Percentiles rank a stretch among this genome's conserved stretches.
phyloP scores from a whole-genome alignment of 2,329 filamentous ascomycete species.

The Dactylellina leptospora region DNA sequence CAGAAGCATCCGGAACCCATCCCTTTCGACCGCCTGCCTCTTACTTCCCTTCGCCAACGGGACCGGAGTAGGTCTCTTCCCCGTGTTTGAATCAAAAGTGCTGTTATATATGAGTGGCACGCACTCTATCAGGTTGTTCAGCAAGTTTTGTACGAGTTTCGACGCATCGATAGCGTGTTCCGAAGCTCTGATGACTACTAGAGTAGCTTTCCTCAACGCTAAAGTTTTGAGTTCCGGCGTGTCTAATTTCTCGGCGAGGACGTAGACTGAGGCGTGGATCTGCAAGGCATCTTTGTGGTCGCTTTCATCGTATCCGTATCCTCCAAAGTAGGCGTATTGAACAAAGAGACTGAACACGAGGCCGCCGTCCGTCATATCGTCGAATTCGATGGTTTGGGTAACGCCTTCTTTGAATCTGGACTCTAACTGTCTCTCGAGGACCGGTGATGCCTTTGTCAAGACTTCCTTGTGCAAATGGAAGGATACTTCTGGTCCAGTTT shows the following conservation, averaged over 20 bases:
- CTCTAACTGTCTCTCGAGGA: slow-evolving; percentile 14
- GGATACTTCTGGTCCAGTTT: slow-evolving; percentile 1
- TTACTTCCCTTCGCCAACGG: neutral
- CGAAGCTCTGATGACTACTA: neutral
- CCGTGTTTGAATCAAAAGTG: slow-evolving; percentile 5
- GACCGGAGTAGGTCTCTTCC: neutral
- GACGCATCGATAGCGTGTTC: neutral
- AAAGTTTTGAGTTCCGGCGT: slow-evolving; percentile 11
- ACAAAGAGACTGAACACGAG: slow-evolving; percentile 15
- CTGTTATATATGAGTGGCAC: slow-evolving; percentile 23
- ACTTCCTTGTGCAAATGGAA: slow-evolving; percentile 18
- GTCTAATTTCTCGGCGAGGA: slow-evolving; percentile 27
- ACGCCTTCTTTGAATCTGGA: slow-evolving; percentile 12
- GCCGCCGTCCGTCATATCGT: neutral
- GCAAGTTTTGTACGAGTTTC: neutral
- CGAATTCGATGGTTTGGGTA: slow-evolving; percentile 10
- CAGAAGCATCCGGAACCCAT: neutral
- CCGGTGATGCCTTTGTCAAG: slow-evolving; percentile 6
- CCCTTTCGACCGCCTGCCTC: neutral
- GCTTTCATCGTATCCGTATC: slow-evolving; percentile 14
- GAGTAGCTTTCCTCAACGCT: slow-evolving; percentile 22
- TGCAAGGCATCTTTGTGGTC: slow-evolving; percentile 20
- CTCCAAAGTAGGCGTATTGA: slow-evolving; percentile 28
- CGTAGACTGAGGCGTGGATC: slow-evolving; percentile 24
- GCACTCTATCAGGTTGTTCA: neutral